Percentiles rank a stretch among this genome's conserved stretches.
These are phyloP conservation scores for Exophiala sideris DNA, from an alignment of 2,329 filamentous ascomycete genomes.

Conservation along the genomic window DNA sequence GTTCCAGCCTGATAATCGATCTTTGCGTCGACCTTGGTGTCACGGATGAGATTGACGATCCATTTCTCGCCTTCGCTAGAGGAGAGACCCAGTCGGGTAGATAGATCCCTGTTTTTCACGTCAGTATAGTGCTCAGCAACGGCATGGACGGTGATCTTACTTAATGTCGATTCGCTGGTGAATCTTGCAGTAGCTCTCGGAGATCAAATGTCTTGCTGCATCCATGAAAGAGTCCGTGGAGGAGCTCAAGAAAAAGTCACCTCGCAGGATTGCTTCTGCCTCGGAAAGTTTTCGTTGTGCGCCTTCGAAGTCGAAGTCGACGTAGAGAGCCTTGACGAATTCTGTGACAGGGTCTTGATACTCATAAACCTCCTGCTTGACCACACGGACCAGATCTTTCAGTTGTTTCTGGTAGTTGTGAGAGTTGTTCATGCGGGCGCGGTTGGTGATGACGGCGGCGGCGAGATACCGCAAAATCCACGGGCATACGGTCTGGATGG, in stretches of 20 bases:
- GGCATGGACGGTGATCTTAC: slow-evolving; percentile 41
- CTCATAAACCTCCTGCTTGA: slow-evolving; percentile 96
- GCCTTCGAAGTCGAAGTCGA: slow-evolving; percentile 96
- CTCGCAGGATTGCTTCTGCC: slow-evolving; percentile 85
- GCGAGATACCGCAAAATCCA: slow-evolving; percentile 95
- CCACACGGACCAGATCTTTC: slow-evolving; percentile 93
- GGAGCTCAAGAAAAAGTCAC: slow-evolving; percentile 91
- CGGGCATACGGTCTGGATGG: slow-evolving; percentile 94
- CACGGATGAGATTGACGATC: slow-evolving; percentile 98
- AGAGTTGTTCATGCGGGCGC: slow-evolving; percentile 74
- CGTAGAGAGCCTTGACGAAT: slow-evolving; percentile 93
- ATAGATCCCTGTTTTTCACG: slow-evolving; percentile 64
- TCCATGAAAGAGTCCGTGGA: slow-evolving; percentile 88
- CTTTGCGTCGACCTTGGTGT: slow-evolving; percentile 96
- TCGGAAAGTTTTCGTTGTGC: slow-evolving; percentile 82
- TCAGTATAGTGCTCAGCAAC: slow-evolving; percentile 24
- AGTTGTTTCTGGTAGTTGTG: slow-evolving; percentile 94
- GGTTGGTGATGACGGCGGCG: slow-evolving; percentile 91
- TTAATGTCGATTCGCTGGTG: slow-evolving; percentile 98
- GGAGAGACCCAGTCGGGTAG: slow-evolving; percentile 82
- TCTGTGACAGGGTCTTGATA: slow-evolving; percentile 94
- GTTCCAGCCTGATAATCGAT: slow-evolving; percentile 99
- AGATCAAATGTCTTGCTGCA: slow-evolving; percentile 91
- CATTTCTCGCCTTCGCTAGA: slow-evolving; percentile 98
- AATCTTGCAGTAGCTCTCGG: slow-evolving; percentile 99